These are phyloP conservation scores for Rhodosporidiobolus sp. DNA, from an alignment of 768 basidiomycete species.

Conservation along the genomic window DNA sequence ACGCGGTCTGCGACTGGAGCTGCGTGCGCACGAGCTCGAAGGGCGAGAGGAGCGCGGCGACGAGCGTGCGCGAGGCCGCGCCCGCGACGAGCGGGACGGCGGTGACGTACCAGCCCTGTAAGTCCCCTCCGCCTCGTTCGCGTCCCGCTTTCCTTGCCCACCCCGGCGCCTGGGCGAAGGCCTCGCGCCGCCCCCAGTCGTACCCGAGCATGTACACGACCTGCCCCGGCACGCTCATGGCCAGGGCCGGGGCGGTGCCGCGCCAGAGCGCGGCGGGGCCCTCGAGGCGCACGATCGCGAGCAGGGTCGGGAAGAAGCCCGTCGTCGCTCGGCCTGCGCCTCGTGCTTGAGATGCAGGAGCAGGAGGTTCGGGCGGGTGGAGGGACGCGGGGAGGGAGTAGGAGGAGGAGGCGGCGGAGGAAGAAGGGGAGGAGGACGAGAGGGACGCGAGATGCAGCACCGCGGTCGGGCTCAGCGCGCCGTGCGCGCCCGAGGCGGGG, in stretches of 20 bases:
- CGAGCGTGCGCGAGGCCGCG: conserved; percentile 71
- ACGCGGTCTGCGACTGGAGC: conserved; percentile 71
- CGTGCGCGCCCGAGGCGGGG: conserved; percentile 36
- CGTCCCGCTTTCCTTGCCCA: conserved; percentile 10
- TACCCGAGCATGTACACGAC: conserved; percentile 95
- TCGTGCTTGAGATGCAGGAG: conserved; percentile 70
- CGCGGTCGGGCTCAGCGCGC: conserved; percentile 46
- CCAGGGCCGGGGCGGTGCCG: conserved; percentile 83
- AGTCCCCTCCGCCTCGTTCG: not conserved
- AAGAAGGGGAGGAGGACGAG: conserved; percentile 2
- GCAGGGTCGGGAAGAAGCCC: conserved; percentile 83
- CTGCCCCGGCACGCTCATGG: conserved; percentile 87
- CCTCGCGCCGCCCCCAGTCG: conserved; percentile 62
- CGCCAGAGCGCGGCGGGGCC: conserved; percentile 89
- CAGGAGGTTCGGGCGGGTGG: conserved; percentile 48
- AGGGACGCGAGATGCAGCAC: conserved; percentile 11
- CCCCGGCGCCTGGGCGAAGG: conserved; percentile 32
- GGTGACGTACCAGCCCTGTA: conserved; percentile 42
- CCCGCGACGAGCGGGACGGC: conserved; percentile 75
- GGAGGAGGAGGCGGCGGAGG: not conserved
- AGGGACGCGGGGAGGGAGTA: conserved; percentile 13
- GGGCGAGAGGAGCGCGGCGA: conserved; percentile 77
- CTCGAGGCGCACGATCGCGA: conserved; percentile 73
- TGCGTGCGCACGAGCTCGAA: conserved; percentile 91
- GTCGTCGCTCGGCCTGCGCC: no score